Conservation (phyloP, 495 filamentous ascomycete genomes). For the Aspergillus hancockii region DNA sequence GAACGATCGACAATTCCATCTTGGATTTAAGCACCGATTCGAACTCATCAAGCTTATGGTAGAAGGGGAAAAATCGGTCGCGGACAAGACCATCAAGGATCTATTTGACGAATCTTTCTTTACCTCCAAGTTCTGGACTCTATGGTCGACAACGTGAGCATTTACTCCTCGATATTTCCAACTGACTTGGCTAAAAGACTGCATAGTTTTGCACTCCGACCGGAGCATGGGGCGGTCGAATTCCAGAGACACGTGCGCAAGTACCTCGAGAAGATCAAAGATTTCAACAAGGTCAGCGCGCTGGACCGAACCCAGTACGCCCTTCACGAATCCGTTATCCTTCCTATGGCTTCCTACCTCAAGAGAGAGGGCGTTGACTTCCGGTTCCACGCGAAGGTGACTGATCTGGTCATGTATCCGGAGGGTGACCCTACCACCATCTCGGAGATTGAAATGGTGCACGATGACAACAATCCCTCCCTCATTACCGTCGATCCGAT, state of each 20-base stretch:
- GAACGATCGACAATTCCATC: slow-evolving; percentile 3
- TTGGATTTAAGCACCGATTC: slow-evolving; percentile 24
- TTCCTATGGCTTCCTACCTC: slow-evolving; percentile 36
- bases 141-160: slow-evolving; percentile 36
- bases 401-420: slow-evolving; percentile 15
- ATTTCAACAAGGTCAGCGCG: slow-evolving; percentile 26
- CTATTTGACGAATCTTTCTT: slow-evolving; percentile 38
- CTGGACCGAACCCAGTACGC: slow-evolving; percentile 32
- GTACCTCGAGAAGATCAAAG: slow-evolving; percentile 22
- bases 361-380: slow-evolving; percentile 42
- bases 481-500: slow-evolving; percentile 17
- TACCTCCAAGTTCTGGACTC: slow-evolving; percentile 38
- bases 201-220: slow-evolving; percentile 33
- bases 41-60: slow-evolving; percentile 31
- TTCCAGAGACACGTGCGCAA: slow-evolving; percentile 28
- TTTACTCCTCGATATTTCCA: not conserved
- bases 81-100: slow-evolving; percentile 32
- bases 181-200: not conserved
- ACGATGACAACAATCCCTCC: slow-evolving; percentile 5
- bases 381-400: slow-evolving; percentile 27
- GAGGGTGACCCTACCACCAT: slow-evolving; percentile 15
- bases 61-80: slow-evolving; percentile 27
- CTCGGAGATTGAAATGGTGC: slow-evolving; percentile 16
- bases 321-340: slow-evolving; percentile 38
- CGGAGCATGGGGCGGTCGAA: slow-evolving; percentile 39